Base-by-base conservation (phyloP, 1,284 basidiomycete species). In the Moesziomyces aphidis region DNA sequence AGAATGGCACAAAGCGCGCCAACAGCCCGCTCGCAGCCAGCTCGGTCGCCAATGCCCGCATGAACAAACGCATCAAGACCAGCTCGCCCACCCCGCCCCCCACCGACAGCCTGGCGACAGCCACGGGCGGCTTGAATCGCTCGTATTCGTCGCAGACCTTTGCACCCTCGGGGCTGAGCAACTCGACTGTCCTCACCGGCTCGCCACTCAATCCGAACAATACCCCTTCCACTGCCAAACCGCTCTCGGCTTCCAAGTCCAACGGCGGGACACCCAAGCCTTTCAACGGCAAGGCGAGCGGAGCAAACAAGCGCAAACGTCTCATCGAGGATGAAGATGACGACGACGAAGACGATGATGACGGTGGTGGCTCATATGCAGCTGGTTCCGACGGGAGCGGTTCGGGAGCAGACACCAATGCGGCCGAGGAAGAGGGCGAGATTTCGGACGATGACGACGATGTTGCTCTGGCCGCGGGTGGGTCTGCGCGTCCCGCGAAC, bases 201-300 rank as follows among this genome's bases (percentile, higher is more conserved):
- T 77, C 75, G 11, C 75, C 72, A 4, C 54, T 77, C 39, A 77
- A 77, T 39, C 75, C 75, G 9, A 60, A 63, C 46, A 70, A 76
- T 43, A 53, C 19, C n/a, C 22, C 31, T 28, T 28, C 26, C 26
- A 28, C 26, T 7, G 26, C 26, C 26, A 28, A 28, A 28, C 6
- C 26, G 5, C 26, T 28, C 26, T 28, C 26, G 17, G 24, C 42
- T 4, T n/a, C 39, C 10, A 28, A 22, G 11, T 10, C 17, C 44
- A 47, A 46, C 21, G 21, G 31, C 17, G 48, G 11, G 7, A 21
- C 28, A 22, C 36, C 44, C 24, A 39, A 42, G 28, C 17, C 24
- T 5, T 22, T 15, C 34, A 36, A 15, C 19, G 24, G 42, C 17
- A 51, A 22, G 22, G 42, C 23, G 15, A 55, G 31, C 31, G 55